Evolutionary conservation across 2,329 filamentous ascomycete genomes (phyloP), one percentile per base, ranked within the genome.

Genomic region (Penicillium verrucosum): DNA sequence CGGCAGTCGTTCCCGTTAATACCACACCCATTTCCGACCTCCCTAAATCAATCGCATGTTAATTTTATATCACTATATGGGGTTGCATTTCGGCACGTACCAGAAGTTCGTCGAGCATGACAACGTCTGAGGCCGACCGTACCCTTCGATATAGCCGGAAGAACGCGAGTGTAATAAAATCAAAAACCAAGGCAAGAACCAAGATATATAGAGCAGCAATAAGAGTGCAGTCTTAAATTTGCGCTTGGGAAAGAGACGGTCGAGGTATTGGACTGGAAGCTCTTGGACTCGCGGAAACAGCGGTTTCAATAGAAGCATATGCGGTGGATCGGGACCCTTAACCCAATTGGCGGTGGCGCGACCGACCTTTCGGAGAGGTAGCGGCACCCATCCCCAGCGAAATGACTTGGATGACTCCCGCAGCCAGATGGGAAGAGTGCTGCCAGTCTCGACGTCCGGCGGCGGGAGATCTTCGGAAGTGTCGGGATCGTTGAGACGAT

Each of bases 1-100:
- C 81, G 78, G 63, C 82, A 85, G 53, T 81, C 75, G 37, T 81
- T 80, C 38, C 81, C 82, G 61, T 84, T 80, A 4, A 82, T 61
- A 10, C 82, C 82, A 65, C 82, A 84, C 40, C 69, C 68, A 55
- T 80, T 80, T 23, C 73, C 77, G 43, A 65, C 61, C 29, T 69
- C 63, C 76, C 76, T 78, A 37, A 7, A 58, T 29, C 47, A 54
- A 37, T 63, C 42, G 7, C 0, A 43, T 30, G 10, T 61, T 48
- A 62, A 44, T 29, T 7, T 32, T 16, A 36, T 4, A 49, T 21
- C 21, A 38, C 16, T n/a, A 30, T 0, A n/a, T 29, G 12, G 12
- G 27, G 11, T 16, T 41, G 9, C 11, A 27, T 27, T 16, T 32
- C 44, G 7, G 40, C 6, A 60, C 67, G 36, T 62, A 78, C 79